A percentile compares a stretch with the other conserved stretches of the same genome.
Evolutionary conservation across 2,329 filamentous ascomycete genomes (phyloP).

Genomic region (Sporothrix luriei): DNA sequence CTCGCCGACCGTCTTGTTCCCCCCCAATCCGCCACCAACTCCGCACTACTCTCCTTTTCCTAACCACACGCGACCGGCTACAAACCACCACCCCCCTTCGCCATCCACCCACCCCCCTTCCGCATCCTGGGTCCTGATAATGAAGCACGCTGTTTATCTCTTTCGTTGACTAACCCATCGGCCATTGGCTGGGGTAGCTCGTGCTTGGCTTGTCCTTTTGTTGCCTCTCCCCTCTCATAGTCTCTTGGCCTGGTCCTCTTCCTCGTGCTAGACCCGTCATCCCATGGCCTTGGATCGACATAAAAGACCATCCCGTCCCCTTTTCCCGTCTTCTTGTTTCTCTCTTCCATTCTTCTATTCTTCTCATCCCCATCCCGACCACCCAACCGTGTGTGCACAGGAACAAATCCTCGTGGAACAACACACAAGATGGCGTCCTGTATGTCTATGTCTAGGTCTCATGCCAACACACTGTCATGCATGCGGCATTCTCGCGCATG

Average conservation of each 20-base stretch:
- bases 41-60: constrained; percentile 1
- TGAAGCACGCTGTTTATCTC: constrained; percentile 17
- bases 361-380: constrained; percentile 16
- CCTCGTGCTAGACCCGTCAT: neutral
- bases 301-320: constrained; percentile 28
- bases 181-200: constrained; percentile 26
- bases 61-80: constrained; percentile 19
- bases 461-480: neutral
- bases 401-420: constrained; percentile 23
- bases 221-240: constrained; percentile 4
- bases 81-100: constrained; percentile 4
- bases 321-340: constrained; percentile 11
- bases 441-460: constrained; percentile 27
- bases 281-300: constrained; percentile 28
- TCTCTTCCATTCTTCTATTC: constrained; percentile 20
- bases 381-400: neutral
- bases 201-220: constrained; percentile 21
- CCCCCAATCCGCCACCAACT: constrained; percentile 12
- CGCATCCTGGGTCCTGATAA: constrained; percentile 17
- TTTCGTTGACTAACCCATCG: neutral
- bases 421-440: constrained; percentile 29
- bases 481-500: neutral
- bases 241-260: neutral
- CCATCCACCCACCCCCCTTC: constrained; percentile 14
- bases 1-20: neutral